A percentile compares a stretch with the other conserved stretches of the same genome.
phyloP scores from a whole-genome alignment of 495 filamentous ascomycete species.

The Talaromyces nanjingensis region DNA sequence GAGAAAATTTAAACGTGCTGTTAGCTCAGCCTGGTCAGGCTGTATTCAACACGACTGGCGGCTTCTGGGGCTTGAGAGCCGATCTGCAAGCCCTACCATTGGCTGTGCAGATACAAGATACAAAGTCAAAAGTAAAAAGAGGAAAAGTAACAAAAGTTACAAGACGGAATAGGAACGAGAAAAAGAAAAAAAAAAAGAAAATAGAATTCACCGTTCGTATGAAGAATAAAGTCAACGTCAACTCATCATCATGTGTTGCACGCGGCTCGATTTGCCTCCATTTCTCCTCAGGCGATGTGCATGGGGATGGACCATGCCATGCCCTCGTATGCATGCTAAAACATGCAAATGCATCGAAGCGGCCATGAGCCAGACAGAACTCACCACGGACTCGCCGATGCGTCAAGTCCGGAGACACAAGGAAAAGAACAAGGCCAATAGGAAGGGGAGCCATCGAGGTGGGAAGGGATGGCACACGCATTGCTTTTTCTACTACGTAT shows the following conservation, averaged over 20 bases:
- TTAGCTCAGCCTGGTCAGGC: background rate
- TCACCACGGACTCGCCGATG: conserved; percentile 2
- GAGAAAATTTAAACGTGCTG: background rate
- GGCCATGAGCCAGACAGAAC: conserved; percentile 2
- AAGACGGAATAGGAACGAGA: background rate
- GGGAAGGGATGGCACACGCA: background rate
- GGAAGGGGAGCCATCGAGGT: background rate
- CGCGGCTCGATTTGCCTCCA: conserved; percentile 1
- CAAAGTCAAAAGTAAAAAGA: background rate
- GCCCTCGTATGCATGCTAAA: background rate
- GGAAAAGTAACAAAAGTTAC: background rate
- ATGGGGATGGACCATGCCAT: background rate
- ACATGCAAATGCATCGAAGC: background rate
- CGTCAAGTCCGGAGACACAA: conserved; percentile 4
- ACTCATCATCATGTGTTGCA: background rate
- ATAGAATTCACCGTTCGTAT: conserved; percentile 2
- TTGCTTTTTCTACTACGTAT: background rate
- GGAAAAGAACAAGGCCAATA: conserved; percentile 1
- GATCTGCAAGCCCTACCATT: conserved; percentile 1
- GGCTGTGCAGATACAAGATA: background rate
- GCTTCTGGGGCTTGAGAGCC: conserved; percentile 5
- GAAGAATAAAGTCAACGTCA: background rate
- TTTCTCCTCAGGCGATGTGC: background rate
- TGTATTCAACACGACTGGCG: background rate
- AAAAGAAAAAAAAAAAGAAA: background rate